Conservation (phyloP, 2,329 filamentous ascomycete species). For the Xylaria hypoxylon region DNA sequence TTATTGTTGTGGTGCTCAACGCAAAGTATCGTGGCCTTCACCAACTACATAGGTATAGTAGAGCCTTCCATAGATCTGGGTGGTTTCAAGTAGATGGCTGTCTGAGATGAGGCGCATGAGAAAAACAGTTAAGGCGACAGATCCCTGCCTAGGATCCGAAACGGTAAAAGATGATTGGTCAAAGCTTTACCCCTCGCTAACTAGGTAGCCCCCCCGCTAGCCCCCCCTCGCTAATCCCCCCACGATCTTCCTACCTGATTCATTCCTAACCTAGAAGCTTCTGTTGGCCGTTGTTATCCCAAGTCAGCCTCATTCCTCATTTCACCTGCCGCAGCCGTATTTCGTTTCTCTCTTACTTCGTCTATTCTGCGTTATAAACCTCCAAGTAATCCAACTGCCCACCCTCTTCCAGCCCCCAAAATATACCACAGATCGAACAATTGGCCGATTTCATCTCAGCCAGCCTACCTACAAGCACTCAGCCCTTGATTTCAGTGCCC, state of each 20-base stretch:
- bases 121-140: neutral
- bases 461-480: neutral
- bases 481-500: neutral
- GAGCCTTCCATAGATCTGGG: no score
- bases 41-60: no score
- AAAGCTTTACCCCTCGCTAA: slow-evolving; percentile 30
- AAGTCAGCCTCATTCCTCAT: slow-evolving; percentile 31
- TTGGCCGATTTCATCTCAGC: slow-evolving; percentile 3
- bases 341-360: neutral
- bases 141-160: neutral
- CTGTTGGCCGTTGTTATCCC: slow-evolving; percentile 21
- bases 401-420: no score
- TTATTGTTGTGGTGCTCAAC: no score
- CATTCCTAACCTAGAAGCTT: slow-evolving; percentile 41
- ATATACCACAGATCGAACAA: neutral
- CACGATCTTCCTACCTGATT: slow-evolving; percentile 20
- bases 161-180: slow-evolving; percentile 35
- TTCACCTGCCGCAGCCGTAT: slow-evolving; percentile 19
- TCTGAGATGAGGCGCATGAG: no score
- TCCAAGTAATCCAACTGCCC: neutral
- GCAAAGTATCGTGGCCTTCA: no score
- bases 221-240: slow-evolving; percentile 23
- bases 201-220: neutral
- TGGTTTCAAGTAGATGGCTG: no score
- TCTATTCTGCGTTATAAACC: neutral